Base-by-base conservation (phyloP, 306 rosid species). In the Purshia tridentata region DNA sequence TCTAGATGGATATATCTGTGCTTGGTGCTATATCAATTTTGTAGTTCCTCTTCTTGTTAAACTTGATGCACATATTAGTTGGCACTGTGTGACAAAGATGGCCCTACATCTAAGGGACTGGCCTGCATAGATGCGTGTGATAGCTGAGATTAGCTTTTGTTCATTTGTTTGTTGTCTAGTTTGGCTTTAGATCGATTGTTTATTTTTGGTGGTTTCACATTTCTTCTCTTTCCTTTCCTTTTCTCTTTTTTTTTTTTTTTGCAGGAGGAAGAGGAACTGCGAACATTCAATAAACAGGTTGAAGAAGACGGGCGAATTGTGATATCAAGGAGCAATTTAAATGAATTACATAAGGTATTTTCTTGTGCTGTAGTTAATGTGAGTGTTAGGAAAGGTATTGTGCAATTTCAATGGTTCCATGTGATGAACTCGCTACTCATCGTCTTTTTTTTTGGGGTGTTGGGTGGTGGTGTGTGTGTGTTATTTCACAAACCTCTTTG, bases 301-400 rank as follows among this genome's bases (percentile, higher is more conserved):
- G 99, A 94, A 69, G 97, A 94, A 73, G 99, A 94, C 78, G 82
- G 91, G 73, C 85, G 86, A 87, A 79, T 94, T 75, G 89, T 94
- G 81, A 83, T 84, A 77, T 87, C 96, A 52, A 83, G 98, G 52
- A 91, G 96, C 82, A 91, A 92, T 88, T 78, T 91, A 81, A 88
- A 87, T 81, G 96, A 89, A 80, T 59, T 94, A 72, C 85, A 88
- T 4, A 90, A 89, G 96, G 97, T 88, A 78, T 66, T 44, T 67
- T 56, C 37, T 67, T 60, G 74, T 64, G 55, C 47, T 45, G 39
- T 59, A 57, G 69, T 67, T 15, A 50, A 48, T 73, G 20, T 20
- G 68, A 58, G 51, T 79, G n/a, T 18, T n/a, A 13, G 47, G 15
- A 46, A 22, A 9, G 63, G 54, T 42, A 53, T 22, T 54, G 62